A percentile compares a stretch with the other conserved stretches of the same genome.
Conservation (phyloP, 495 filamentous ascomycete genomes). For the Tuber magnatum region DNA sequence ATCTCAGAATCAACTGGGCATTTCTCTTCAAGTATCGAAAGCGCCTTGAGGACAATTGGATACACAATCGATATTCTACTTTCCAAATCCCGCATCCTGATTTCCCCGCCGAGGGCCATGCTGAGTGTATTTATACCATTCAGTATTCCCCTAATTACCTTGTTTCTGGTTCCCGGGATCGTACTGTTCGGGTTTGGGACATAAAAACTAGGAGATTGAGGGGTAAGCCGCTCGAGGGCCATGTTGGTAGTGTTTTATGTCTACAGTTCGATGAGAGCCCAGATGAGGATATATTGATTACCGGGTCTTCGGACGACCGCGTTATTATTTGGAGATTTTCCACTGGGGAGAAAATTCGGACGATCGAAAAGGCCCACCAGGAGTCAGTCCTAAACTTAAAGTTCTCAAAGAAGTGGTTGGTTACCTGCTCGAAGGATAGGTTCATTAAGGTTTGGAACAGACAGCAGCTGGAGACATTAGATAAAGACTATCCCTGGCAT, state of each 20-base stretch:
- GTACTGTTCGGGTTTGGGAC: constrained; percentile 83
- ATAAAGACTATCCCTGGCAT: constrained; percentile 58
- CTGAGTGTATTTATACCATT: constrained; percentile 90
- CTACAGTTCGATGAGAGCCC: constrained; percentile 93
- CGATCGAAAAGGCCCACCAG: constrained; percentile 64
- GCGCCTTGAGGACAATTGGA: constrained; percentile 85
- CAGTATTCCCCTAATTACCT: constrained; percentile 79
- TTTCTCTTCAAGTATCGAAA: constrained; percentile 83
- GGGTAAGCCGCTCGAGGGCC: constrained; percentile 62
- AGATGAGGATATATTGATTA: constrained; percentile 83
- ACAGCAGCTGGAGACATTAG: constrained; percentile 56
- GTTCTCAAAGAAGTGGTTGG: constrained; percentile 82
- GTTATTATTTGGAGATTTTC: constrained; percentile 92
- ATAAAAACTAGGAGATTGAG: constrained; percentile 69
- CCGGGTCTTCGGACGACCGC: constrained; percentile 81
- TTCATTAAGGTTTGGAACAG: constrained; percentile 94
- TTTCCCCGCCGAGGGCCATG: constrained; percentile 73
- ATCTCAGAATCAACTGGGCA: constrained; percentile 64
- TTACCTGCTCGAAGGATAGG: constrained; percentile 96
- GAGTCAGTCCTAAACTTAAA: constrained; percentile 94
- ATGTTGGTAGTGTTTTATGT: constrained; percentile 82
- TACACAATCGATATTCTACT: constrained; percentile 66
- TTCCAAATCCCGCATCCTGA: constrained; percentile 85
- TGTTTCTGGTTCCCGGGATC: constrained; percentile 88
- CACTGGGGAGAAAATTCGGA: constrained; percentile 70